Evolutionary conservation across 73 alveolate species (phyloP), one percentile per base, ranked within the genome.

Genomic region (Stentor roeselii): DNA sequence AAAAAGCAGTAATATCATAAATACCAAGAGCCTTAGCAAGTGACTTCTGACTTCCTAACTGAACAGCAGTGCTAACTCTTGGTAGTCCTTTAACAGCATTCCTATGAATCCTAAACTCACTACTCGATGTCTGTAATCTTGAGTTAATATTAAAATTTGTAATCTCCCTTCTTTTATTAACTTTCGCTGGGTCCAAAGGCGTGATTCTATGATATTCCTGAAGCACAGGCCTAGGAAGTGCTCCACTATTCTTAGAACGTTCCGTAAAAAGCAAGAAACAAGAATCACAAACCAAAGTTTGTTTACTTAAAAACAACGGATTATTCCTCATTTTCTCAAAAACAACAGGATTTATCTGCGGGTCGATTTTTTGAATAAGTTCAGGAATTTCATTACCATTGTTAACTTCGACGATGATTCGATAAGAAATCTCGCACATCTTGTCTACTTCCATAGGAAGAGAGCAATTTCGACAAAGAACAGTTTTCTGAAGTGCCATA

Each of bases 341-440:
- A 27, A 27, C 80, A 32, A 11, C 80, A 0, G 14, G 41, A 21
- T 21, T 67, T 40, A 67, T 67, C 1, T 67, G 80, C 0, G 80
- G 14, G 34, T 67, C 42, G 37, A 67, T 67, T 2, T 34, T 67
- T 67, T 67, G n/a, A 67, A 67, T 21, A 36, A 67, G 2, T 27
- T 21, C 41, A 1, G 80, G 80, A 1, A 67, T 67, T 0, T 50
- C 67, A 11, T 6, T 11, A 21, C 41, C 41, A 21, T 34, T 32
- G 11, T 67, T 21, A 21, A 32, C 80, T 1, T 36, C 14, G 21
- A 76, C 21, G 6, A 76, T 76, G 36, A 76, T 39, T 40, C 74
- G 32, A 41, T 76, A 76, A 37, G 84, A 41, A 76, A 76, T 41
- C 39, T 76, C 84, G 3, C 84, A 76, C 84, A 76, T 76, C 39